Percentiles rank a stretch among this genome's conserved stretches.
phyloP scores from a whole-genome alignment of 2,329 filamentous ascomycete genomes.

The Exophiala oligosperma region DNA sequence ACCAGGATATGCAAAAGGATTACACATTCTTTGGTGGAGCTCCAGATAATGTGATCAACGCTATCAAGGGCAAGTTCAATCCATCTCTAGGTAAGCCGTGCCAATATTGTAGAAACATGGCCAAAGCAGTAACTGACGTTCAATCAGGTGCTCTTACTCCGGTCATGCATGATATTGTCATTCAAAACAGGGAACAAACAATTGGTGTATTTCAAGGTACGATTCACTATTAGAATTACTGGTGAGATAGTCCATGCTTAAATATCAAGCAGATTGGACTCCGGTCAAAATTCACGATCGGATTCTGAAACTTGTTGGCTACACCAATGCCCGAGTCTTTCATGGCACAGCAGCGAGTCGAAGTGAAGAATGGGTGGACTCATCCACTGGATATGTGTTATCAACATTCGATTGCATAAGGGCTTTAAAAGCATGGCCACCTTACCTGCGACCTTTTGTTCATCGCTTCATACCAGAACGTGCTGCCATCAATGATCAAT shows the following conservation, averaged over 20 bases:
- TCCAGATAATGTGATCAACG: neutral
- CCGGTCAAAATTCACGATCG: neutral
- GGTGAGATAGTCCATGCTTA: neutral
- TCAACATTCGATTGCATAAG: conserved; percentile 25
- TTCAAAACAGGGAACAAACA: neutral
- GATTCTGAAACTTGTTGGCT: neutral
- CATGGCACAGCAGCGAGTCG: neutral
- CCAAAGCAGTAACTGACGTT: neutral
- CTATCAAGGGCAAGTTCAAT: conserved; percentile 4
- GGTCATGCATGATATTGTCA: conserved; percentile 2
- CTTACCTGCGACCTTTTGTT: conserved; percentile 42
- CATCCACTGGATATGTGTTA: conserved; percentile 1
- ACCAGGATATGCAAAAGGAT: conserved; percentile 1
- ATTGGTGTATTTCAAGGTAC: conserved; percentile 1
- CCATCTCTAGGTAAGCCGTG: neutral
- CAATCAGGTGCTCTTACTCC: neutral
- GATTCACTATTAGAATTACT: neutral
- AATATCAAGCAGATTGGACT: neutral
- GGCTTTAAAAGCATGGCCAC: conserved; percentile 45
- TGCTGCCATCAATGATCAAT: conserved; percentile 39
- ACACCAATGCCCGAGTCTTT: neutral
- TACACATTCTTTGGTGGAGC: conserved; percentile 4
- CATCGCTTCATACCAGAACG: conserved; percentile 48
- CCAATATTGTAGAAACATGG: neutral
- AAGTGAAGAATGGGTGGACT: neutral